Base-by-base conservation (phyloP, 345 rosid genomes). In the Populus pruinosa region DNA sequence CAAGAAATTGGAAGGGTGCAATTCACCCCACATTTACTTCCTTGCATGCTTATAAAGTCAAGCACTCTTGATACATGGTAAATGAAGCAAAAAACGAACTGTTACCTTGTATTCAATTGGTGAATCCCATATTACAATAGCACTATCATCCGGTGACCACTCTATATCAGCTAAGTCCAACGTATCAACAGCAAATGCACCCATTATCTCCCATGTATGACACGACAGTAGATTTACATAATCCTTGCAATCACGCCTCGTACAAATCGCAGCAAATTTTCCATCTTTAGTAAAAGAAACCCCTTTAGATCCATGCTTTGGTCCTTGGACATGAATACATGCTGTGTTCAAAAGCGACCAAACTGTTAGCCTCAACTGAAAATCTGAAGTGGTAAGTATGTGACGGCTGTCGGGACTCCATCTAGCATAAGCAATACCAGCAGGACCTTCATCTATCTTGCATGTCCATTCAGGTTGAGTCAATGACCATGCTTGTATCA, bases 371-470 rank as follows among this genome's bases (percentile, higher is more conserved):
- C 97, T 85, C 77, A 93, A 83, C 80, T 93, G 99, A 85, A 93
- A 96, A 69, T 92, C 99, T 0, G 99, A 93, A 3, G 97, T 90
- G 0, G 99, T 92, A 67, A 93, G 93, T 77, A 96, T 92, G 83
- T 96, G 98, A 47, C 98, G 97, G 77, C 99, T 92, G 65, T 93
- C 99, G 0, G 99, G 98, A 73, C 99, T 96, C 98, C 99, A 93
- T 84, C 99, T 86, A 50, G 98, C 97, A 86, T 93, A 96, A 29
- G 97, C 91, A 76, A 93, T 90, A 76, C 98, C 97, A 31, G 99
- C 97, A 31, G 91, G 95, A 76, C 98, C 99, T 88, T 96, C 98
- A 74, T 96, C 99, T 38, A 96, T 96, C 84, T 93, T 93, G 82
- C 99, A 96, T 17, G 97, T 93, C 99, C 98, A 96, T 80, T 93